Evolutionary conservation across 768 basidiomycete genomes (phyloP), one percentile per base, ranked within the genome.

Genomic region (Suillus subaureus): DNA sequence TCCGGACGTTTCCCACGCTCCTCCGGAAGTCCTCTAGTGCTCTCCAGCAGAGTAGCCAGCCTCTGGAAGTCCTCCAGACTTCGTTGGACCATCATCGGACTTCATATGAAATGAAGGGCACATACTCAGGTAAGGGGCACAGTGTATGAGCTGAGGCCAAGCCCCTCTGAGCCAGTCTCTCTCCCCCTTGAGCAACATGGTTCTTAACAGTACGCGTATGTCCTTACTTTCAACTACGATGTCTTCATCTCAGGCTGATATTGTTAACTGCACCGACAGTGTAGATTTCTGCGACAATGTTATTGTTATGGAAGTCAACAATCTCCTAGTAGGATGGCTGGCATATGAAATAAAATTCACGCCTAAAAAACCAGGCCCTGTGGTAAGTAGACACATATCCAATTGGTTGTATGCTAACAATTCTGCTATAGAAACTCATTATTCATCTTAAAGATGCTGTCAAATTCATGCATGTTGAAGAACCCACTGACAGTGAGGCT

Each of bases 241-340:
- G 47, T 26, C 47, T 49, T 49, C 47, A 49, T n/a, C 47, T 49
- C 47, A 49, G 47, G 47, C 47, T 49, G 47, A 49, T 49, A 26
- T 49, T 13, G 47, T 49, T 49, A 23, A 49, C 23, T 49, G 47
- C 47, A 26, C 47, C 7, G 23, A 49, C 23, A 49, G 23, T 26
- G 23, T 26, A 12, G 23, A 49, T 49, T 26, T 49, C 47, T 13
- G 2, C 7, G 47, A 51, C 28, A 51, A 62, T 6, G 23, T 51
- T 37, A 35, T 62, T 3, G 3, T 62, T 26, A 42, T 62, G 31
- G 43, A 62, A 6, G 35, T 62, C 7, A 43, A 62, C 35, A 51
- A 51, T 37, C 42, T 62, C 61, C 61, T 47, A 4, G 42, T 37
- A 52, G 49, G 61, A 42, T 62, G 61, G 61, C 61, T 28, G 5